Evolutionary conservation across 2,329 filamentous ascomycete species (phyloP).

Genomic region (Neofusicoccum sp.): DNA sequence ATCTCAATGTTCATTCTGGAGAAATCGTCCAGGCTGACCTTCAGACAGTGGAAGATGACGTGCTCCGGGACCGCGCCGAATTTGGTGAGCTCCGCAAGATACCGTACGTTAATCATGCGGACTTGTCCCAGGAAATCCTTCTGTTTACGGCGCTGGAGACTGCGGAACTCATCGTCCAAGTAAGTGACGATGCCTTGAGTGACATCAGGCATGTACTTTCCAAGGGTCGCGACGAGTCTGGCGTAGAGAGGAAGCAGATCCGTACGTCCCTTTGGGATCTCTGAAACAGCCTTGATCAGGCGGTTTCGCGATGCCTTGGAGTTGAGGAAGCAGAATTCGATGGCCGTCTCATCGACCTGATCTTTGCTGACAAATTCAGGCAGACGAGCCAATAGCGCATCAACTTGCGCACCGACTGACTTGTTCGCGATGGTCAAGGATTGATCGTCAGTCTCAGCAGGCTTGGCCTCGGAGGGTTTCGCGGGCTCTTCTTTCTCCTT

Average conservation of each 20-base stretch:
- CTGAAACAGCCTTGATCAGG: conserved; percentile 86
- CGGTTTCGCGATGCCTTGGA: conserved; percentile 97
- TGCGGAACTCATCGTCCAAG: conserved; percentile 94
- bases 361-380: conserved; percentile 92
- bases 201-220: conserved; percentile 92
- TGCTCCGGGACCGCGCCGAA: conserved; percentile 98
- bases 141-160: conserved; percentile 91
- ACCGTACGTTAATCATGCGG: conserved; percentile 91
- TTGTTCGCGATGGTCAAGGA: conserved; percentile 97
- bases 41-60: conserved; percentile 97
- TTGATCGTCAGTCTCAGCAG: conserved; percentile 68
- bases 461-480: conserved; percentile 47
- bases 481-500: conserved; percentile 42
- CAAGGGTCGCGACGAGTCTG: conserved; percentile 88
- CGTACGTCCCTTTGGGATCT: conserved; percentile 89
- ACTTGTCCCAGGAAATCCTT: conserved; percentile 97
- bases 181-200: conserved; percentile 87
- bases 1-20: conserved; percentile 99
- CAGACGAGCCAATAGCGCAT: conserved; percentile 81
- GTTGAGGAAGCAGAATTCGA: conserved; percentile 97
- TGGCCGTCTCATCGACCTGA: conserved; percentile 82
- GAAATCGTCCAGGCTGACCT: conserved; percentile 95
- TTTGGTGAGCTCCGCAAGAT: conserved; percentile 94
- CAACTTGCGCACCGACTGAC: conserved; percentile 94
- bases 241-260: conserved; percentile 90